phyloP scores from a whole-genome alignment of 2,329 filamentous ascomycete species.

The Penicillium polonicum region DNA sequence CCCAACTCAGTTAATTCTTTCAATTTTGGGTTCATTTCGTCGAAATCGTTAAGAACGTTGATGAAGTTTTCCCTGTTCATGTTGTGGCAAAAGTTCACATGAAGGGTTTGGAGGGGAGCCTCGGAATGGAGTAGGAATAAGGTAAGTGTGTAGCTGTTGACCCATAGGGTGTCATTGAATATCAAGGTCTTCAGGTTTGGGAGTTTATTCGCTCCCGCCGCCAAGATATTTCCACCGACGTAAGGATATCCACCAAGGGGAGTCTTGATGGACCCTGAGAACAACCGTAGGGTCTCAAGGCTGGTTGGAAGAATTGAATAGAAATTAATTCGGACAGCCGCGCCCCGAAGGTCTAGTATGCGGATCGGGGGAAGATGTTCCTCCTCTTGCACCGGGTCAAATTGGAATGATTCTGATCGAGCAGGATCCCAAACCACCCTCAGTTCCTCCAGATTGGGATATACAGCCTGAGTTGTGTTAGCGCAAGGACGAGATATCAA shows the following conservation, averaged over 20 bases:
- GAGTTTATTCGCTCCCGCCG: conserved; percentile 4
- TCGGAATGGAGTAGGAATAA: conserved; percentile 21
- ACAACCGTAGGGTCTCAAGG: conserved; percentile 32
- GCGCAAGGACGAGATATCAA: neutral
- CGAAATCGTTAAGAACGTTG: conserved; percentile 2
- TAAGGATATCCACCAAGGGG: neutral
- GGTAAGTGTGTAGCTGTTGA: conserved; percentile 13
- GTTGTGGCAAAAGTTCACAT: conserved; percentile 30
- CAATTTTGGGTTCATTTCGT: conserved; percentile 6
- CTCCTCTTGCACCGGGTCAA: conserved; percentile 14
- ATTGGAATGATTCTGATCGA: conserved; percentile 13
- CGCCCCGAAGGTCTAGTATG: conserved; percentile 30
- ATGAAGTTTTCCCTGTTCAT: conserved; percentile 18
- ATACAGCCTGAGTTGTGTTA: conserved; percentile 8
- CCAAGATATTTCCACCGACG: neutral
- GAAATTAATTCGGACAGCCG: conserved; percentile 21
- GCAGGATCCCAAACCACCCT: conserved; percentile 31
- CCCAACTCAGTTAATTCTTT: conserved; percentile 31
- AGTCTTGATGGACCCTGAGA: conserved; percentile 21
- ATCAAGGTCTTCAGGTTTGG: conserved; percentile 31
- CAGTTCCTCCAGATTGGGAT: conserved; percentile 36
- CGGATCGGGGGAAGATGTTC: conserved; percentile 24
- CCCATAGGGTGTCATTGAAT: conserved; percentile 30
- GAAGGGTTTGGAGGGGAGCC: conserved; percentile 26
- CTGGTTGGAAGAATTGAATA: conserved; percentile 25